Base-by-base conservation (phyloP, 163 green algal species). In the Chloromonas sp. region DNA sequence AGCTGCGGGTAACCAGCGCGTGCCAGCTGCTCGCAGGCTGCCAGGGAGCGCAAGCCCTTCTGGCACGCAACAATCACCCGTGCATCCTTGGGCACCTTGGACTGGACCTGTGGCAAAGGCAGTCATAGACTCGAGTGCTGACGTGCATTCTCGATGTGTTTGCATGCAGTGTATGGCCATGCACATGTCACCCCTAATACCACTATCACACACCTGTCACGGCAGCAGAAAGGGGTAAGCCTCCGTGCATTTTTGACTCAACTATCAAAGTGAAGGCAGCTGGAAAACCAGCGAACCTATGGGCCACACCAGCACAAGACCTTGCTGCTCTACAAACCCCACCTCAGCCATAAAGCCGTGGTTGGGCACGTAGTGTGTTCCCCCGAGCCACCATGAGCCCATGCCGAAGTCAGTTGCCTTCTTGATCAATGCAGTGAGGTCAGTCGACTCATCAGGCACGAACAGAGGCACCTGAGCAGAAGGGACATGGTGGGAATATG, bases 341-440 rank as follows among this genome's bases (percentile, higher is more conserved):
- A 97, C 95, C 77, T 96, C 83, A 1, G 59, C 61, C 82, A 98
- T 76, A 89, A 98, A 98, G 2, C 88, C 60, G 0, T 71, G 0
- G 91, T 98, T 98, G 87, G 93, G 92, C 71, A 95, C 93, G 93
- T 98, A 97, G 92, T 98, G 95, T 2, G 87, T 91, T 77, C 95
- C 94, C 74, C 96, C 96, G 82, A 98, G 88, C 95, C 95, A 98
- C 95, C 95, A 98, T 80, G 95, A 94, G 80, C 95, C 95, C 86
- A 91, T 90, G 85, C 89, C 91, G 81, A 97, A 94, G 61, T 93
- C 92, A 57, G 92, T 93, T 2, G 88, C 84, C 85, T 97, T 92
- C 91, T 95, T 97, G n/a, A 96, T 85, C 58, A 96, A 82, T 2
- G 86, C 84, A 14, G 81, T 82, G 14, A 87, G 0, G 76, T 86